Conservation (phyloP, 768 basidiomycete genomes). For the Leccinum truebloodii region DNA sequence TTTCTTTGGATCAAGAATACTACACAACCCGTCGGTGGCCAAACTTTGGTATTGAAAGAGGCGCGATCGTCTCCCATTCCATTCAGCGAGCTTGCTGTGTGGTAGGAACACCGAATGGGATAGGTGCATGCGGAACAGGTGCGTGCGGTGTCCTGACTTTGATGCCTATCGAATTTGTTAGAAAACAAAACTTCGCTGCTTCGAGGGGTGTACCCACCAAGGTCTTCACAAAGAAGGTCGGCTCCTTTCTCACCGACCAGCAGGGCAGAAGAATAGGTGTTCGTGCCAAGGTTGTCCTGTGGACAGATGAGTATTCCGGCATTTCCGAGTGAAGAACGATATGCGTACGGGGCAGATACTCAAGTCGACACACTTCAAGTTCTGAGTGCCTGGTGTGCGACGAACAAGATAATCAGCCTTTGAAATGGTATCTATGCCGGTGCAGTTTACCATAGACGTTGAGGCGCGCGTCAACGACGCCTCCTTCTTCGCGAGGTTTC, state of each 20-base stretch:
- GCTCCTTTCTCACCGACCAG: conserved; percentile 73
- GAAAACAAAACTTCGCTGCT: not conserved
- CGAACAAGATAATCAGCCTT: not conserved
- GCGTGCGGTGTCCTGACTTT: conserved; percentile 65
- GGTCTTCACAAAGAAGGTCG: conserved; percentile 58
- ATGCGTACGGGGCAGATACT: conserved; percentile 66
- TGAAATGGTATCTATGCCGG: conserved; percentile 13
- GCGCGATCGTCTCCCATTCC: too few species aligned
- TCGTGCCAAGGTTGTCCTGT: conserved; percentile 71
- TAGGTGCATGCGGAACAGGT: conserved; percentile 66
- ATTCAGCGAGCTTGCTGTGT: conserved; percentile 39
- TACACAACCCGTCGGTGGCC: too few species aligned
- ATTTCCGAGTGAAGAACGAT: not conserved
- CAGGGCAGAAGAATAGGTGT: conserved; percentile 72
- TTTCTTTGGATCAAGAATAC: too few species aligned
- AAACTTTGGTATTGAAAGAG: too few species aligned
- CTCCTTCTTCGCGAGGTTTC: conserved; percentile 66
- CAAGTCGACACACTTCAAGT: conserved; percentile 68
- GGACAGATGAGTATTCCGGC: conserved; percentile 1
- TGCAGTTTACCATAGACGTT: conserved; percentile 49
- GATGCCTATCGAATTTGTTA: conserved; percentile 43
- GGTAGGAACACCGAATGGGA: conserved; percentile 51
- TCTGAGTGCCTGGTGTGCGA: conserved; percentile 48
- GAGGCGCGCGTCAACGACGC: conserved; percentile 64
- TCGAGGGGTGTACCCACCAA: conserved; percentile 45